Base-by-base conservation (phyloP, 176 grass and related monocot genomes). In the Olyra latifolia region DNA sequence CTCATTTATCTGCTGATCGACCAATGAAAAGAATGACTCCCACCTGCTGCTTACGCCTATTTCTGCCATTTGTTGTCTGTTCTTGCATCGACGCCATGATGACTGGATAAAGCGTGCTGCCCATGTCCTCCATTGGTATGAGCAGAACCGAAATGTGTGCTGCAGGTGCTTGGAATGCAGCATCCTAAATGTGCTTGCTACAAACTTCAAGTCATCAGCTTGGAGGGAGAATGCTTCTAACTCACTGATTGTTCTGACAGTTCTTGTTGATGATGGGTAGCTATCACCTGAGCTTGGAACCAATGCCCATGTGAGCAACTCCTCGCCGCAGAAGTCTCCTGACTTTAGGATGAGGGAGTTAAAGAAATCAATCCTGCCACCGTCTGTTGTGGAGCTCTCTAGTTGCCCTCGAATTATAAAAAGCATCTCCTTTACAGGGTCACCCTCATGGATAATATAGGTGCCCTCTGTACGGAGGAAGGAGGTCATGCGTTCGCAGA, bases 131-230 rank as follows among this genome's bases (percentile, higher is more conserved):
- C 82, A 91, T 6, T 85, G 72, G 73, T 85, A 44, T 2, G 85
- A 93, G 20, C 72, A 70, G 85, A 75, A 85, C 43, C 72, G 62
- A 28, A 90, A 70, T 25, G 74, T 71, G 82, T 80, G 72, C 81
- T 90, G 81, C 71, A 90, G 66, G 28, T 71, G 59, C 67, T 85
- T 85, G 27, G 74, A 82, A 83, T 93, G 88, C 58, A 93, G 66
- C 77, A 72, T 78, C 25, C 25, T 90, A 49, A 90, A 88, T 75
- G 75, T 71, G 59, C 14, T 49, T 19, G 73, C 73, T 38, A 90
- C 68, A 69, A 79, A 85, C 67, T 85, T 90, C 41, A 93, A 62
- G 56, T 90, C 91, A 67, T 87, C 44, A 4, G 87, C 77, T 68
- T 38, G 32, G 30, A 90, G 56, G 22, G 84, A 78, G 44, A 93